Percentiles rank a stretch among this genome's conserved stretches.
Conservation (phyloP, 257 asterid genomes). For the Solanum dulcamara region DNA sequence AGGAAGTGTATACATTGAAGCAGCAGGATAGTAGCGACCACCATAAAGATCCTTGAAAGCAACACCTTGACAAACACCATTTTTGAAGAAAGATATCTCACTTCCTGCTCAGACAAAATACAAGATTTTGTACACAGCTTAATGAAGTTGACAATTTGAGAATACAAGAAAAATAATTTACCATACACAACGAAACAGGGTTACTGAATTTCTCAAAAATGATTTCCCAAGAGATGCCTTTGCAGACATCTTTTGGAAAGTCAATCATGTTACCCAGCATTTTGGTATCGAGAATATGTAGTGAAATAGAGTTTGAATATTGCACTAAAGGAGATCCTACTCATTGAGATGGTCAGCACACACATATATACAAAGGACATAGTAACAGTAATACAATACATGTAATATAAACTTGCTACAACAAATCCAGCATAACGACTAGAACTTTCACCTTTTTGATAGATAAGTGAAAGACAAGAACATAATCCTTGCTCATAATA, state of each 20-base stretch:
- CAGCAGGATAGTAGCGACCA: slow-evolving; percentile 93
- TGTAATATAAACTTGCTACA: neutral
- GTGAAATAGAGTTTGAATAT: neutral
- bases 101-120: slow-evolving; percentile 52
- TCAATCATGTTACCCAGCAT: neutral
- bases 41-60: slow-evolving; percentile 79
- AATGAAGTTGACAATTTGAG: neutral
- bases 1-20: slow-evolving; percentile 97
- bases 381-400: neutral
- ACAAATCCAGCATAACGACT: neutral
- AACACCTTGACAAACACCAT: slow-evolving; percentile 82
- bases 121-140: neutral
- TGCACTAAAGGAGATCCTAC: neutral
- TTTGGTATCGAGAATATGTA: neutral
- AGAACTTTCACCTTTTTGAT: neutral
- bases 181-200: neutral
- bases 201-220: neutral
- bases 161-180: neutral
- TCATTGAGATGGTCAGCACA: neutral
- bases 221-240: neutral
- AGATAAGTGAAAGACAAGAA: neutral
- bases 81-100: slow-evolving; percentile 83
- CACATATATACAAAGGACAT: neutral
- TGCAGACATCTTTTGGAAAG: neutral
- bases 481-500: neutral